phyloP scores from a whole-genome alignment of 352 stramenopile species.

The Globisporangium apiculatum region DNA sequence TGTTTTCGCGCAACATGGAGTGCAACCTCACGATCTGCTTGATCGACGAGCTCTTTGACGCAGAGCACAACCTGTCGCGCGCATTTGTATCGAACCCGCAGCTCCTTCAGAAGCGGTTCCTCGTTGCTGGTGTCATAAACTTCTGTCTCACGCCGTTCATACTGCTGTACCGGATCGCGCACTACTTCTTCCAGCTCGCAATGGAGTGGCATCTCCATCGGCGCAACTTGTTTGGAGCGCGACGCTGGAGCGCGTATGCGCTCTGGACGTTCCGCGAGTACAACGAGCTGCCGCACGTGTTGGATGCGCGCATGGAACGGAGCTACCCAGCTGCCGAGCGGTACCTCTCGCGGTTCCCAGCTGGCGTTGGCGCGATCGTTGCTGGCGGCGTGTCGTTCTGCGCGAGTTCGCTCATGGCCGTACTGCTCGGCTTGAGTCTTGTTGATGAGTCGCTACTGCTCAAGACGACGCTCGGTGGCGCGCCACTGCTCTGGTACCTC shows the following conservation, averaged over 20 bases:
- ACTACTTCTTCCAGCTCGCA: conserved; percentile 96
- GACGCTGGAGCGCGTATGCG: conserved; percentile 89
- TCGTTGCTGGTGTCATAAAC: conserved; percentile 92
- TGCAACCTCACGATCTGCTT: conserved; percentile 95
- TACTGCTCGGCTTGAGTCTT: conserved; percentile 92
- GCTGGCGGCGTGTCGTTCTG: conserved; percentile 94
- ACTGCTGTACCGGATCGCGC: conserved; percentile 94
- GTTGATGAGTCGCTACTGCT: conserved; percentile 94
- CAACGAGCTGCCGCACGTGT: conserved; percentile 97
- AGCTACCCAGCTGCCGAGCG: conserved; percentile 89
- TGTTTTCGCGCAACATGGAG: conserved; percentile 90
- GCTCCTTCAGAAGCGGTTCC: conserved; percentile 90
- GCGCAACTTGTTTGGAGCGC: conserved; percentile 92
- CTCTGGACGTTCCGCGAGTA: conserved; percentile 95
- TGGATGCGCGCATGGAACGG: conserved; percentile 90
- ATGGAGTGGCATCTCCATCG: conserved; percentile 93
- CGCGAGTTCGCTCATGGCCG: conserved; percentile 92
- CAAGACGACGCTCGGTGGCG: conserved; percentile 91
- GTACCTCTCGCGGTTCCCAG: conserved; percentile 94
- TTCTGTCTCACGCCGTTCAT: conserved; percentile 96
- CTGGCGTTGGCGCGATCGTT: conserved; percentile 83
- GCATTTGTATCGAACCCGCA: conserved; percentile 88
- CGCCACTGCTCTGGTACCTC: conserved; percentile 97
- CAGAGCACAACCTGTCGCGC: conserved; percentile 66
- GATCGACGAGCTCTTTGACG: conserved; percentile 96